Evolutionary conservation across 2,329 filamentous ascomycete species (phyloP).

Genomic region (Colletotrichum sp.): DNA sequence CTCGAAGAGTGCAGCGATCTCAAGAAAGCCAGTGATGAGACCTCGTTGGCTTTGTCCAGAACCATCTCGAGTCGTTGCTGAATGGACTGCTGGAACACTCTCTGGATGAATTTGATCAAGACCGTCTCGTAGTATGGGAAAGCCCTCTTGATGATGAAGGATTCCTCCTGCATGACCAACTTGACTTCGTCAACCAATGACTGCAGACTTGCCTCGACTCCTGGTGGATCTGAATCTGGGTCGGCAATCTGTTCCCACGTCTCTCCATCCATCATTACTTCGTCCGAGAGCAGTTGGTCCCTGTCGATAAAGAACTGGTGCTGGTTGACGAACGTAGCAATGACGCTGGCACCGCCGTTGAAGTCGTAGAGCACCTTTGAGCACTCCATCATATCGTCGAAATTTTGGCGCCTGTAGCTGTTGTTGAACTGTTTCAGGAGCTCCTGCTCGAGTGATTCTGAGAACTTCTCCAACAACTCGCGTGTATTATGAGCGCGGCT

Average conservation of each 20-base stretch:
- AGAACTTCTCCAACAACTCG: constrained; percentile 95
- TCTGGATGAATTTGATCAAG: constrained; percentile 88
- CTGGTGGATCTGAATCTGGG: constrained; percentile 89
- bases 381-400: constrained; percentile 97
- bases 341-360: constrained; percentile 93
- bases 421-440: constrained; percentile 96
- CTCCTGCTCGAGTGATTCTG: constrained; percentile 94
- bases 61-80: constrained; percentile 96
- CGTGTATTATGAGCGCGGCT: constrained; percentile 68
- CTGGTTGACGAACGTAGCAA: constrained; percentile 96
- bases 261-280: constrained; percentile 75
- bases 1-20: constrained; percentile 89
- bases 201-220: constrained; percentile 90
- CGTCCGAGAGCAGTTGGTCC: constrained; percentile 88
- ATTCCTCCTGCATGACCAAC: constrained; percentile 96
- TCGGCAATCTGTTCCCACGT: constrained; percentile 93
- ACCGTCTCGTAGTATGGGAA: constrained; percentile 98
- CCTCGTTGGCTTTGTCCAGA: constrained; percentile 88
- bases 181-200: constrained; percentile 93
- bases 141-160: constrained; percentile 92
- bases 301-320: constrained; percentile 99
- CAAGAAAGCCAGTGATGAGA: constrained; percentile 91
- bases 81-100: constrained; percentile 97
- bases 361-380: constrained; percentile 94
- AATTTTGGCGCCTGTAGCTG: constrained; percentile 93